Conservation (phyloP, 805 yeast genomes). For the Wickerhamiella slavikovae region DNA sequence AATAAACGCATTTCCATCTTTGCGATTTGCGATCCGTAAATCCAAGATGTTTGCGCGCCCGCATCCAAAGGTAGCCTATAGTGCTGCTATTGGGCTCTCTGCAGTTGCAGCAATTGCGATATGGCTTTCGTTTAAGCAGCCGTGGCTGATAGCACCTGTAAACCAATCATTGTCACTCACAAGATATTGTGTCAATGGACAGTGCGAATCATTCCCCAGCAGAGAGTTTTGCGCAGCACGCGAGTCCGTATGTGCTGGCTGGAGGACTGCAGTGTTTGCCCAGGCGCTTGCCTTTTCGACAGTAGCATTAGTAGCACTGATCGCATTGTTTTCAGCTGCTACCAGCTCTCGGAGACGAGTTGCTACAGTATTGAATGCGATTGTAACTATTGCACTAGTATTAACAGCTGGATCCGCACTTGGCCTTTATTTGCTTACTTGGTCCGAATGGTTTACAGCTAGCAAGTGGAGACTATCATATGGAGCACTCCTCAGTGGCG, state of each 20-base stretch:
- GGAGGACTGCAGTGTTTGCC: conserved; percentile 14
- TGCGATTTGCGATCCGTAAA: too few relatives aligned
- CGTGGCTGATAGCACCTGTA: conserved; percentile 5
- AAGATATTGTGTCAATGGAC: conserved; percentile 1
- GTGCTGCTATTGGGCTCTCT: conserved; percentile 4
- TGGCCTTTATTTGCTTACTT: conserved; percentile 7
- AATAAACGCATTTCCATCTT: too few relatives aligned
- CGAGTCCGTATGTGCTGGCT: conserved; percentile 13
- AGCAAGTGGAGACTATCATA: too few relatives aligned
- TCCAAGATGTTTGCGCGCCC: too few relatives aligned
- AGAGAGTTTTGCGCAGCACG: conserved; percentile 6
- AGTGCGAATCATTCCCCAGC: conserved; percentile 10
- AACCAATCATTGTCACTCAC: conserved; percentile 8
- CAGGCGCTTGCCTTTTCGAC: conserved; percentile 12
- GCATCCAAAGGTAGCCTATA: conserved; percentile 6
- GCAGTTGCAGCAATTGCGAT: conserved; percentile 2
- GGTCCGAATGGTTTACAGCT: too few relatives aligned
- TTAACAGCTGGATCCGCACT: conserved; percentile 6
- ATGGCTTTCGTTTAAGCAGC: conserved; percentile 3
- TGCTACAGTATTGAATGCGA: conserved; percentile 5
- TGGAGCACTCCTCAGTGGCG: too few relatives aligned
- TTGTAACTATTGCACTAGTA: conserved; percentile 1
- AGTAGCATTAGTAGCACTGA: conserved; percentile 7
- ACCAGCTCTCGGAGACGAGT: conserved; percentile 10
- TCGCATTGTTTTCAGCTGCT: conserved; percentile 8